Evolutionary conservation across 176 grass and related monocot species (phyloP), one percentile per base, ranked within the genome.

Genomic region (Eragrostis nindensis): DNA sequence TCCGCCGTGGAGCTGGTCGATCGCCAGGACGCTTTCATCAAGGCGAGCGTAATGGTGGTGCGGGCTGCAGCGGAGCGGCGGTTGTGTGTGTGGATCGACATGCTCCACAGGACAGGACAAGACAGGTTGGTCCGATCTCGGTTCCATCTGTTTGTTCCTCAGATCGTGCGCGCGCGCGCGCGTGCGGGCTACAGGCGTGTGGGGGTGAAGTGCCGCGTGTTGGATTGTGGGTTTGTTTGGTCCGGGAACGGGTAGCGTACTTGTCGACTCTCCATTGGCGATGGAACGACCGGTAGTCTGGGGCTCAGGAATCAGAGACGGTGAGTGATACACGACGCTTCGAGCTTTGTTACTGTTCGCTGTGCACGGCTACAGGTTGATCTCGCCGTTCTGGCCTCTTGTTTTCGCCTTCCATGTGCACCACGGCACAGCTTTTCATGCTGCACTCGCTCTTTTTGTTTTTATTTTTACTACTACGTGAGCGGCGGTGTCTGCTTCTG

Each of bases 391-490:
- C 16, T 54, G 71, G 19, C 43, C 18, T 72, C 26, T 11, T 56
- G 70, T 11, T 61, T 36, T 36, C 76, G 44, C 25, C 62, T 25
- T 26, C 27, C 13, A 21, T 78, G 42, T 54, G 70, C 70, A 45
- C 21, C 32, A n/a, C 26, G 15, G 71, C 70, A n/a, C 81, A 50
- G 12, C 62, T 74, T 70, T 88, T 15, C 41, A 36, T 17, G 22
- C 27, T 6, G 67, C 39, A 45, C 24, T 63, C 46, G 63, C 18
- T 48, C 53, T 4, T 73, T 62, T 77, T 73, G 80, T 87, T 87
- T 73, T 29, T 24, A 53, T 8, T 7, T n/a, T n/a, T n/a, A n/a
- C n/a, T n/a, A n/a, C n/a, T 71, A 71, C 72, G 2, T 77, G 66
- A 8, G 10, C 26, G 64, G 64, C 71, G 13, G 5, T 32, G 27